Evolutionary conservation across 352 stramenopile genomes (phyloP), one percentile per base, ranked within the genome.

Genomic region (Phytophthora crassamura): DNA sequence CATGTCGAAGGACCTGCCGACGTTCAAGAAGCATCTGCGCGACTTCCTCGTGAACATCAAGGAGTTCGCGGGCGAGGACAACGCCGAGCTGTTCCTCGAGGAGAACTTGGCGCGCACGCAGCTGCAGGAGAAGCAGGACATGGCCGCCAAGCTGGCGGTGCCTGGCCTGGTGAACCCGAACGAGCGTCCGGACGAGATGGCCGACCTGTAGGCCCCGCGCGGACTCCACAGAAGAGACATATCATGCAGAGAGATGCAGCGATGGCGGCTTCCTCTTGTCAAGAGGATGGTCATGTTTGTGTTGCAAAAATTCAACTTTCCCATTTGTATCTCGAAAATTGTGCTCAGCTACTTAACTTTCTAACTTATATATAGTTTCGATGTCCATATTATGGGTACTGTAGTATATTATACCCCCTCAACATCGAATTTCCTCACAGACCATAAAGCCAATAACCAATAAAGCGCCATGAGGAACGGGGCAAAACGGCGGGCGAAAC

Each of bases 11-110:
- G 97, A 99, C 69, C 78, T 99, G 43, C 79, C 88, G 45, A 93
- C 94, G 40, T 99, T 99, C 82, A 99, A 99, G 85, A 98, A 97
- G 59, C 97, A 99, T 75, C 72, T 99, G 65, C 91, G 98, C 64
- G 98, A 99, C 75, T 99, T 99, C 82, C 88, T 99, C 28, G 98
- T 99, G 53, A 96, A 98, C 64, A 85, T 99, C 53, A 99, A 94
- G 72, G 97, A 99, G 74, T 99, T 99, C 76, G 97, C 87, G 7
- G 84, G 87, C 5, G 97, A 99, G 82, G 97, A 99, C 77, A 99
- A 99, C 73, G 91, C 89, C 36, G 96, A 98, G 45, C 78, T 99
- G 51, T 99, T 97, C 76, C 74, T 95, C 41, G 97, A 99, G 78
- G 97, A 99, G 74, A 94, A 91, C 61, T 77, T 98, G 47, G 86